Base-by-base conservation (phyloP, 1,139 yeast genomes). In the Suhomyces maxii region DNA sequence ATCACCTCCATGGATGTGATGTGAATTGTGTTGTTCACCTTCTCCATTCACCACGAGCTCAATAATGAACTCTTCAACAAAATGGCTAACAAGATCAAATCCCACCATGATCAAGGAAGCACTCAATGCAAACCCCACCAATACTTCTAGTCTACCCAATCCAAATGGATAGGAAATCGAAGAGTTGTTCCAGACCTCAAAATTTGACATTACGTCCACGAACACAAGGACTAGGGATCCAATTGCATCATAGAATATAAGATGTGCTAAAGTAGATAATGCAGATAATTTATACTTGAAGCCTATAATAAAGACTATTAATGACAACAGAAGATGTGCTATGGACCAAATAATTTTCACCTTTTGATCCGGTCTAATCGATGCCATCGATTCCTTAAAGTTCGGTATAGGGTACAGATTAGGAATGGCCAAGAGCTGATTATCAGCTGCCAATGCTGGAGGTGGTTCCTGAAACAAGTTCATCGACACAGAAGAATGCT, bases 401-500 rank as follows among this genome's bases (percentile, higher is more conserved):
- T 82, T 86, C 0, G 99, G 99, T 0, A 90, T 82, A 0, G 96
- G 93, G 52, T 84, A 79, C 50, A 87, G 83, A 40, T 85, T 84
- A 0, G 97, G 95, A 32, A 90, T 79, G 42, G 85, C 80, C 42
- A 82, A 68, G 1, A 90, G 84, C 10, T 86, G 84, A 37, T 83
- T 73, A 26, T 56, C 55, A 10, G 54, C 45, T 11, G 58, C 60
- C 13, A 60, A 53, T 0, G 66, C 58, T 12, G 82, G 84, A 7
- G 90, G 85, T 1, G 97, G 97, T 60, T 91, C 98, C 61, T 89
- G 97, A 64, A 93, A 93, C 62, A 91, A 79, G 63, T 93, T 93
- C 93, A 93, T 87, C 3, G 96, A 88, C 6, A 93, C 96, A n/a
- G 97, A 89, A 6, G 97, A 89, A 59, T 93, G 98, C 63, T 93